These are phyloP conservation scores for Sporothrix luriei DNA, from an alignment of 2,329 filamentous ascomycete species.

Conservation along the genomic window DNA sequence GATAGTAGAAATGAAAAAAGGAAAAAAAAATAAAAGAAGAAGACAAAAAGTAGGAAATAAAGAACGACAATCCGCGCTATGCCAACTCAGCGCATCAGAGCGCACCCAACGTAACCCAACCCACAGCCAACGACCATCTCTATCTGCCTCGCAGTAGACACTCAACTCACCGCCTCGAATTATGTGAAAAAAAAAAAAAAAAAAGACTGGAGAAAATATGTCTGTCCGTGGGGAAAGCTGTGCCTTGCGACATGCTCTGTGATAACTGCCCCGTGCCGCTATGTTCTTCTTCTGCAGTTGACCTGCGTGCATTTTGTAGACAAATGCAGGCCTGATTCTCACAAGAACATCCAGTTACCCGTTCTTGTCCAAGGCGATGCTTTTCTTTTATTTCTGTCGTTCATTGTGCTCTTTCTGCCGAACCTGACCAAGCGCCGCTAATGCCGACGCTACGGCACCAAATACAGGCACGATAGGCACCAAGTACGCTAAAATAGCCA, in stretches of 20 bases:
- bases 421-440: slow-evolving; percentile 21
- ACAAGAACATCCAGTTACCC: too few relatives aligned
- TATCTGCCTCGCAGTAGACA: neutral
- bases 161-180: slow-evolving; percentile 23
- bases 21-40: neutral
- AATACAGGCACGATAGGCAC: slow-evolving; percentile 9
- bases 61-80: slow-evolving; percentile 1
- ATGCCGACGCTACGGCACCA: neutral
- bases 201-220: neutral
- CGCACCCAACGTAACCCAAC: neutral
- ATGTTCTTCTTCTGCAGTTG: too few relatives aligned
- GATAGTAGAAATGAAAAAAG: neutral
- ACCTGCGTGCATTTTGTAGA: too few relatives aligned
- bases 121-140: too few relatives aligned
- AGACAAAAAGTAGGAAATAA: neutral
- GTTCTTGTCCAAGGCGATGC: too few relatives aligned
- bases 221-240: slow-evolving; percentile 10
- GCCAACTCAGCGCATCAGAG: slow-evolving; percentile 16
- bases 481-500: slow-evolving; percentile 6
- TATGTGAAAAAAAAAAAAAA: neutral
- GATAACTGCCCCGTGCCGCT: neutral
- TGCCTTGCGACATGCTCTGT: neutral
- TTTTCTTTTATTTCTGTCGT: neutral
- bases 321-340: too few relatives aligned
- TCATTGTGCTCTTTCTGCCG: neutral